A percentile compares a stretch with the other conserved stretches of the same genome.
phyloP scores from a whole-genome alignment of 1,139 yeast species.

The Taiozyma sp. region DNA sequence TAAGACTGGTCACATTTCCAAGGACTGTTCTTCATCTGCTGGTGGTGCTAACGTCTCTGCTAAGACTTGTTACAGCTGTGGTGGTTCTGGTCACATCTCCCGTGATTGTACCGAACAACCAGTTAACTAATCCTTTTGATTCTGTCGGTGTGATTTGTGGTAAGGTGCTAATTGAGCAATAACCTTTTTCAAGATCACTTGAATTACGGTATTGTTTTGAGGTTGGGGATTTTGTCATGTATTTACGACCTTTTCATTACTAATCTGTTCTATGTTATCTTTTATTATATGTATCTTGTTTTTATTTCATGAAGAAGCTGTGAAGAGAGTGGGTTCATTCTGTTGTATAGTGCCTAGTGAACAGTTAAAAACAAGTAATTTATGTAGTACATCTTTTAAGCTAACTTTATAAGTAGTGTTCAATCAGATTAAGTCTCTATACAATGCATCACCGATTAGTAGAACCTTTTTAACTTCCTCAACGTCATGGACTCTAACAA shows the following conservation, averaged over 20 bases:
- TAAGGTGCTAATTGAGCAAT: constrained; percentile 4
- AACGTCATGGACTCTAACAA: constrained; percentile 89
- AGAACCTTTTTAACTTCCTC: constrained; percentile 60
- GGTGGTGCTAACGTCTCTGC: constrained; percentile 34
- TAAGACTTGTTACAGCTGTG: constrained; percentile 83
- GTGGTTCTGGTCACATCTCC: constrained; percentile 87
- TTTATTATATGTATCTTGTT: background rate
- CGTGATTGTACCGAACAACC: constrained; percentile 66
- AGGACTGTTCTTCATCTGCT: constrained; percentile 61
- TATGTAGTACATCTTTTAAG: background rate
- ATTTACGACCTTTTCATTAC: constrained; percentile 12
- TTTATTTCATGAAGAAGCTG: constrained; percentile 1
- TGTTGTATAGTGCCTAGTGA: background rate
- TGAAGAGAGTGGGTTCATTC: background rate
- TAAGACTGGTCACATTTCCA: constrained; percentile 82
- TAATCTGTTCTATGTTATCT: constrained; percentile 7
- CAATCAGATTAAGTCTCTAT: constrained; percentile 32
- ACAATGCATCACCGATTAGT: constrained; percentile 73
- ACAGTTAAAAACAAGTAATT: background rate
- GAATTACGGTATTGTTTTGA: constrained; percentile 4
- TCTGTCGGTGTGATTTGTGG: constrained; percentile 1
- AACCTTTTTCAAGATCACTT: background rate
- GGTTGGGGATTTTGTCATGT: constrained; percentile 12
- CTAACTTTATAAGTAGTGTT: background rate
- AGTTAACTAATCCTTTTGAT: background rate